Percentiles rank a stretch among this genome's conserved stretches.
Conservation (phyloP, 2,329 filamentous ascomycete genomes). For the Aureobasidium sp. region DNA sequence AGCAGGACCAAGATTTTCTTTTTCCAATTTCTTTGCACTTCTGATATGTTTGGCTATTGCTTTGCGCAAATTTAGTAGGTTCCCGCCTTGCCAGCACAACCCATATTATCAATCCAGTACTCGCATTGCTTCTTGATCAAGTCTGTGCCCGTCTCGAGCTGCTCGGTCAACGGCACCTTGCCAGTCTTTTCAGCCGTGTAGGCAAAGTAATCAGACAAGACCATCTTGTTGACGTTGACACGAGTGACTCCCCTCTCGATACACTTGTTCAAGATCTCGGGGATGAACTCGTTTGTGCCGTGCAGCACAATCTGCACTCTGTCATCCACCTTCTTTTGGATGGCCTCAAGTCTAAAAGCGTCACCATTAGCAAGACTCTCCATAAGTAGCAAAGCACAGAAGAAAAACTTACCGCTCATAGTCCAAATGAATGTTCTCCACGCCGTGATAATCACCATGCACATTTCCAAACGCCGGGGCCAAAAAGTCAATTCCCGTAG, state of each 20-base stretch:
- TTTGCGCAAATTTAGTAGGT: not conserved
- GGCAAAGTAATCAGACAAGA: conserved; percentile 44
- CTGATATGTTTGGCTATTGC: not conserved
- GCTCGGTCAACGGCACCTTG: conserved; percentile 44
- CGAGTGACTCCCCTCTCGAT: conserved; percentile 50
- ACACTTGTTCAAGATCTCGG: conserved; percentile 49
- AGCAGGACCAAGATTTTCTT: not conserved
- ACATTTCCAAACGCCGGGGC: conserved; percentile 72
- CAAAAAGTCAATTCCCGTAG: conserved; percentile 65
- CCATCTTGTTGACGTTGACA: conserved; percentile 54
- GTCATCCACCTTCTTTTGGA: conserved; percentile 44
- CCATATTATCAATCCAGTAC: conserved; percentile 48
- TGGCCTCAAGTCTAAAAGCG: conserved; percentile 33
- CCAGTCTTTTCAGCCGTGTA: conserved; percentile 45
- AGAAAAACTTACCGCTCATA: conserved; percentile 40
- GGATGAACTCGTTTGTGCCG: conserved; percentile 51
- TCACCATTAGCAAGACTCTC: not conserved
- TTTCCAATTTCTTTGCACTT: not conserved
- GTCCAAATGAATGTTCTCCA: conserved; percentile 53
- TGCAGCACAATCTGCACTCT: conserved; percentile 50
- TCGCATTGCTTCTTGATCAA: conserved; percentile 51
- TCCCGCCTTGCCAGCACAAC: conserved; percentile 31
- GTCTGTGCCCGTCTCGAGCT: conserved; percentile 49
- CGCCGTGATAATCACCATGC: conserved; percentile 68
- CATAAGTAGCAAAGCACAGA: not conserved